phyloP scores from a whole-genome alignment of 2,329 filamentous ascomycete species.

The Colletotrichum tropicale region DNA sequence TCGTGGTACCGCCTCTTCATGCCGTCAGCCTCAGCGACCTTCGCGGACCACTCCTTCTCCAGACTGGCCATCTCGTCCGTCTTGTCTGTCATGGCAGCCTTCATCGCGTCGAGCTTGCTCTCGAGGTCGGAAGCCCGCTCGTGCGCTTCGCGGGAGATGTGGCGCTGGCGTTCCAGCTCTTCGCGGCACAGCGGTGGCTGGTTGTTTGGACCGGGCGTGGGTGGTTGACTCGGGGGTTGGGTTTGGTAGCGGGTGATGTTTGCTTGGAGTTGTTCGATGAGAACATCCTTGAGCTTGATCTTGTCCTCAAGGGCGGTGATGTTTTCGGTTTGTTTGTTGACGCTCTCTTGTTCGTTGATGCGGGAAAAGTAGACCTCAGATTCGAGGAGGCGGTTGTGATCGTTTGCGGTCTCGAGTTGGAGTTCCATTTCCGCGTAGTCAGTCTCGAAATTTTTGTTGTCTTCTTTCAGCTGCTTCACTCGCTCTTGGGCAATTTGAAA shows the following conservation, averaged over 20 bases:
- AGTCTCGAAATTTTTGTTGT: no score
- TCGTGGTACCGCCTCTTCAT: not conserved
- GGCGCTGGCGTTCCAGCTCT: not conserved
- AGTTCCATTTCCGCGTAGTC: no score
- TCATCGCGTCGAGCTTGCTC: not conserved
- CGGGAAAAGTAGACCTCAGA: no score
- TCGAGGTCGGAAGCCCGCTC: not conserved
- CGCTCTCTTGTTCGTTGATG: no score
- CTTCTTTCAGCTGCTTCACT: no score
- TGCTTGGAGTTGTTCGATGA: not conserved
- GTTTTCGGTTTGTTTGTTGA: not conserved
- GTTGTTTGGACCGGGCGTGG: no score
- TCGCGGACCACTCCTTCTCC: not conserved
- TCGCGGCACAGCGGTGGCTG: not conserved
- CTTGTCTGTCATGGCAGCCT: not conserved
- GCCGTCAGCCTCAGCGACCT: accelerated
- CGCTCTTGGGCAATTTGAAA: no score
- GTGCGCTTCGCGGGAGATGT: not conserved
- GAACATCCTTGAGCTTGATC: not conserved
- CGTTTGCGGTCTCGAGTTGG: no score
- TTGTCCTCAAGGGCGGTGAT: not conserved
- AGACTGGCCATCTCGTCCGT: not conserved
- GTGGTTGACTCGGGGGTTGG: no score
- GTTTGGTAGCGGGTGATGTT: not conserved
- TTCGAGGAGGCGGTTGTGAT: no score